Conservation (phyloP, 768 basidiomycete species). For the Mycena venus region DNA sequence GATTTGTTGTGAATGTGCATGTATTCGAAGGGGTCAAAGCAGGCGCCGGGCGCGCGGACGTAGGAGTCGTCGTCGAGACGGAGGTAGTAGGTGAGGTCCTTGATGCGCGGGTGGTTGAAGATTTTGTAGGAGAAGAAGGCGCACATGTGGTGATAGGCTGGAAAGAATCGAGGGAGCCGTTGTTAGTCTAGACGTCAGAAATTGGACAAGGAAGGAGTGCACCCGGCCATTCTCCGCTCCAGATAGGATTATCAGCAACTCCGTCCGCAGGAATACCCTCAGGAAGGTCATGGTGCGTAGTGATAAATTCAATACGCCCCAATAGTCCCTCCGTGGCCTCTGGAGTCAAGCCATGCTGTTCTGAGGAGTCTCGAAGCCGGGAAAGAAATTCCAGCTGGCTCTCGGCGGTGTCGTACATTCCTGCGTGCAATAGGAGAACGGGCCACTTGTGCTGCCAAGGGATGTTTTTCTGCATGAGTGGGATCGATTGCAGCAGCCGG, state of each 20-base stretch:
- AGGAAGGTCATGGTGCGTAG: slow-evolving; percentile 5
- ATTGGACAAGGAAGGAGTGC: too few relatives aligned
- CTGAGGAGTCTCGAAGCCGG: neutral
- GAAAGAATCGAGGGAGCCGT: too few relatives aligned
- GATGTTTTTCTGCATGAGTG: slow-evolving; percentile 14
- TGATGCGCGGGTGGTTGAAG: slow-evolving; percentile 34
- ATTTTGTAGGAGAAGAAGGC: too few relatives aligned
- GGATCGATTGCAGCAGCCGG: neutral
- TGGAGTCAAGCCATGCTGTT: neutral
- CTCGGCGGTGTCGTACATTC: neutral
- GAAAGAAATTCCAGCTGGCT: neutral
- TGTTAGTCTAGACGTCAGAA: too few relatives aligned
- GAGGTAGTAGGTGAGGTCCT: slow-evolving; percentile 34
- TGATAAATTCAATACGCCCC: neutral
- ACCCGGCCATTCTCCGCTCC: slow-evolving; percentile 10
- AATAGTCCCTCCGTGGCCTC: neutral
- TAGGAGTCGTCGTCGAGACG: slow-evolving; percentile 37
- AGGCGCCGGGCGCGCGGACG: slow-evolving; percentile 20
- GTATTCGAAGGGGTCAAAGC: slow-evolving; percentile 36
- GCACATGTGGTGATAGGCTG: slow-evolving; percentile 40
- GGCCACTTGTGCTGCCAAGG: slow-evolving; percentile 19
- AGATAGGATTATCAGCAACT: neutral
- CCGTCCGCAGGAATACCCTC: slow-evolving; percentile 2
- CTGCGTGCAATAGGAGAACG: slow-evolving; percentile 12
- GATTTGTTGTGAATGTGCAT: slow-evolving; percentile 26